Evolutionary conservation across 352 stramenopile species (phyloP).

Genomic region (Phytophthora tubulina): DNA sequence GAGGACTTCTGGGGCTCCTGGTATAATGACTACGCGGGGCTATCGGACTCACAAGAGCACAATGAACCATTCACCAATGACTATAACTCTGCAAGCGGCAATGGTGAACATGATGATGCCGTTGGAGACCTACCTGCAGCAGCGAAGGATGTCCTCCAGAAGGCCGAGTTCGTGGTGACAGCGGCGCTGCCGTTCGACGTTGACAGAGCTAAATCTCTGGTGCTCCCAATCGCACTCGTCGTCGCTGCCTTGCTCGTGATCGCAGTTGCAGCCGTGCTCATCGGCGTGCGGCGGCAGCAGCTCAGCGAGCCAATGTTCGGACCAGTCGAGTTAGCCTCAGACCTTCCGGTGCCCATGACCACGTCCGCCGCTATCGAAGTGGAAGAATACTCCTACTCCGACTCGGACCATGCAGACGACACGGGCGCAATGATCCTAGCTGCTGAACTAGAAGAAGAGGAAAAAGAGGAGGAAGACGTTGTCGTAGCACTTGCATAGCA

Average conservation of each 20-base stretch:
- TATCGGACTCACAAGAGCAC: slow-evolving; percentile 2
- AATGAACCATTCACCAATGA: background rate
- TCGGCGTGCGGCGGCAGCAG: slow-evolving; percentile 39
- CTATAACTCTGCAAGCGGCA: slow-evolving; percentile 6
- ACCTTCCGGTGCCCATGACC: slow-evolving; percentile 44
- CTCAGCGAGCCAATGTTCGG: slow-evolving; percentile 44
- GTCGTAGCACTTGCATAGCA: slow-evolving; percentile 20
- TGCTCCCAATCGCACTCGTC: slow-evolving; percentile 19
- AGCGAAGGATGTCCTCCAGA: slow-evolving; percentile 12
- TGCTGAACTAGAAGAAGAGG: slow-evolving; percentile 22
- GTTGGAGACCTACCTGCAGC: slow-evolving; percentile 18
- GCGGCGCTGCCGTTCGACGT: slow-evolving; percentile 25
- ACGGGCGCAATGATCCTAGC: slow-evolving; percentile 22
- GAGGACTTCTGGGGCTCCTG: slow-evolving; percentile 31
- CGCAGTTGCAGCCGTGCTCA: slow-evolving; percentile 27
- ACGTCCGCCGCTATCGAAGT: slow-evolving; percentile 9
- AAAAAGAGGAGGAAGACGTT: slow-evolving; percentile 22
- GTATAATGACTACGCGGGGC: slow-evolving; percentile 14
- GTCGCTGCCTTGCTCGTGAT: slow-evolving; percentile 28
- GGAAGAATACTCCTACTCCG: background rate
- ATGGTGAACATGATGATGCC: background rate
- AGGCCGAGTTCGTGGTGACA: slow-evolving; percentile 26
- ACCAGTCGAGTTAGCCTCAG: slow-evolving; percentile 38
- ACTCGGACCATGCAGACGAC: slow-evolving; percentile 13
- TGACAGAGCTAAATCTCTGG: slow-evolving; percentile 9